Conservation (phyloP, 2,329 filamentous ascomycete genomes). For the Stromatinia cepivora region DNA sequence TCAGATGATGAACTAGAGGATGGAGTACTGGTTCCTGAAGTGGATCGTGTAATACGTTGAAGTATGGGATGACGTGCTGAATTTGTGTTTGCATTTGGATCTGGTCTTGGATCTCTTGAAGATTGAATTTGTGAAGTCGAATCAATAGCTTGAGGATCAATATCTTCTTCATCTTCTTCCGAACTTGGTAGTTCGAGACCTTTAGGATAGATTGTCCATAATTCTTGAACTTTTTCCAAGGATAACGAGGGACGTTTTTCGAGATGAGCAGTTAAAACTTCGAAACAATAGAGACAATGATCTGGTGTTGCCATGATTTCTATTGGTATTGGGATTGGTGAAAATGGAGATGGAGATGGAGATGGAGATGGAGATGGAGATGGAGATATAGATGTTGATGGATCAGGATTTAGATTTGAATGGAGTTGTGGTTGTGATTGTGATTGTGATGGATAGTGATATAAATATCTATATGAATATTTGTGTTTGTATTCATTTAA, state of each 20-base stretch:
- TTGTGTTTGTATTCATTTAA: not conserved
- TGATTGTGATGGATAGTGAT: not conserved
- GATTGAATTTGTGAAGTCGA: not conserved
- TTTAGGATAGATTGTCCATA: constrained; percentile 50
- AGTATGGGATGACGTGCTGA: constrained; percentile 28
- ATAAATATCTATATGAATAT: not conserved
- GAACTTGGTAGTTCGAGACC: constrained; percentile 42
- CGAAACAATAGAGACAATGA: constrained; percentile 94
- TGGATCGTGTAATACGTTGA: constrained; percentile 27
- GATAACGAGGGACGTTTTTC: constrained; percentile 66
- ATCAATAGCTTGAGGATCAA: not conserved
- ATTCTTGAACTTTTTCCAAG: constrained; percentile 67
- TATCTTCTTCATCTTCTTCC: constrained; percentile 41
- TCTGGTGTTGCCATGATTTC: constrained; percentile 73
- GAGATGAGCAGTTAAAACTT: constrained; percentile 75
- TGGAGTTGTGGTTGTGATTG: not conserved
- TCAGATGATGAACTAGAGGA: constrained; percentile 21
- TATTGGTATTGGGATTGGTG: not conserved
- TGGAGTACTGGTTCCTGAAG: constrained; percentile 14
- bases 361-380: not conserved
- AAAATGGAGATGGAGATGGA: not conserved
- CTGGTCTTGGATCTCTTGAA: not conserved
- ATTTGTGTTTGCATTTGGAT: constrained; percentile 5
- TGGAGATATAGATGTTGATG: not conserved
- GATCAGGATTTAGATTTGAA: not conserved